These are phyloP conservation scores for Neurospora cerealis DNA, from an alignment of 495 filamentous ascomycete genomes.

Conservation along the genomic window DNA sequence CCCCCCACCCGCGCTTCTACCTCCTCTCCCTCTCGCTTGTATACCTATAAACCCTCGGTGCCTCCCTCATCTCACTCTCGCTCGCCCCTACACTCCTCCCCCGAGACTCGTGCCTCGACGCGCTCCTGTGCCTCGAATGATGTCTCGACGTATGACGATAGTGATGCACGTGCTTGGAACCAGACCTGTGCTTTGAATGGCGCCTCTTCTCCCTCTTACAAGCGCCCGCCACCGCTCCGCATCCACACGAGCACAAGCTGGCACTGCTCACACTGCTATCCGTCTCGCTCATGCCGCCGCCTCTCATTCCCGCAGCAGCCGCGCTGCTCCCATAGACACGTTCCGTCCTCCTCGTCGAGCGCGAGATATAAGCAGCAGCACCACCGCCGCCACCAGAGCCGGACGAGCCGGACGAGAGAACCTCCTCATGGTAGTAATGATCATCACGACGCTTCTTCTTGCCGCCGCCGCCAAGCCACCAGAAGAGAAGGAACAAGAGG, in stretches of 20 bases:
- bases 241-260: not conserved
- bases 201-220: not conserved
- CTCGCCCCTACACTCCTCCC: not conserved
- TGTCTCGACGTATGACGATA: not conserved
- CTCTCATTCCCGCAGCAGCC: not conserved
- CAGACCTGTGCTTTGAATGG: not conserved
- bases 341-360: not conserved
- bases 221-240: not conserved
- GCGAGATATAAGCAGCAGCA: not conserved
- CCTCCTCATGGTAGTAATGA: not conserved
- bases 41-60: not conserved
- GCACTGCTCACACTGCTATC: not conserved
- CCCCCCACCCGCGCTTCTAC: not conserved
- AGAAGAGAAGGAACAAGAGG: not conserved
- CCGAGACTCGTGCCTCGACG: not conserved
- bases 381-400: not conserved
- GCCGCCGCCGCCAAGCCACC: not conserved
- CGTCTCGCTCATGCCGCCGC: not conserved
- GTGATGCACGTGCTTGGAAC: not conserved
- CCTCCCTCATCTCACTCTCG: not conserved
- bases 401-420: not conserved
- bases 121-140: not conserved
- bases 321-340: not conserved
- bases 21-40: not conserved
- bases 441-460: not conserved